Evolutionary conservation across 345 rosid species (phyloP).

Genomic region (Psidium guajava): DNA sequence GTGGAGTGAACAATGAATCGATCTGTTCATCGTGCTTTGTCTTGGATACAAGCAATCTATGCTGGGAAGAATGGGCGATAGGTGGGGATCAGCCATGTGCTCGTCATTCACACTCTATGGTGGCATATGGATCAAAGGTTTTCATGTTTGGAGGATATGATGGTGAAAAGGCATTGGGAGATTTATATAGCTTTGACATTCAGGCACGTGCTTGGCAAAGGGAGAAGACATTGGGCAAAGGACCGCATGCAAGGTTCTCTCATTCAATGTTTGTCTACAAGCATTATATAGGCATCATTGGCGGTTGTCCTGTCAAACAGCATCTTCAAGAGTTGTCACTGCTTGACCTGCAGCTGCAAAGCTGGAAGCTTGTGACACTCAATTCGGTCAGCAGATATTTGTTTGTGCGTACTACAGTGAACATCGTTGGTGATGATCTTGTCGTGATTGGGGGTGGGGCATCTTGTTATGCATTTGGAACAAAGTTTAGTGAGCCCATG

Average conservation of each 20-base stretch:
- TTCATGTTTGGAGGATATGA: conserved; percentile 73
- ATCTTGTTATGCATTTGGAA: conserved; percentile 95
- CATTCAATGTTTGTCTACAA: conserved; percentile 77
- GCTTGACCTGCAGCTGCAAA: conserved; percentile 36
- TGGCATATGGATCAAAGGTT: conserved; percentile 45
- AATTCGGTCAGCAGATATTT: conserved; percentile 51
- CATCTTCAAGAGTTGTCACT: conserved; percentile 60
- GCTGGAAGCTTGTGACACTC: conserved; percentile 61
- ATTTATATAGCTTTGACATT: conserved; percentile 69
- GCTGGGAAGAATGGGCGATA: conserved; percentile 49
- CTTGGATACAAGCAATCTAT: conserved; percentile 39
- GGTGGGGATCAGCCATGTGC: conserved; percentile 62
- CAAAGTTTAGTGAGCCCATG: conserved; percentile 77
- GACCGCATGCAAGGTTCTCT: conserved; percentile 79
- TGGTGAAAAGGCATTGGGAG: conserved; percentile 70
- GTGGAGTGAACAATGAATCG: conserved; percentile 53
- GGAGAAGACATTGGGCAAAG: conserved; percentile 56
- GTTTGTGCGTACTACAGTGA: conserved; percentile 67
- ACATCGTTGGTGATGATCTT: conserved; percentile 62
- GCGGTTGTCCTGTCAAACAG: conserved; percentile 84
- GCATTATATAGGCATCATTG: conserved; percentile 60
- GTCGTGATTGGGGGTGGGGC: conserved; percentile 85
- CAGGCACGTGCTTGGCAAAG: conserved; percentile 44
- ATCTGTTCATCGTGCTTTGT: conserved; percentile 46
- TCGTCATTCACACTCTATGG: conserved; percentile 88